Conservation (phyloP, 1,139 yeast genomes). For the Saccharomyces hybrid region DNA sequence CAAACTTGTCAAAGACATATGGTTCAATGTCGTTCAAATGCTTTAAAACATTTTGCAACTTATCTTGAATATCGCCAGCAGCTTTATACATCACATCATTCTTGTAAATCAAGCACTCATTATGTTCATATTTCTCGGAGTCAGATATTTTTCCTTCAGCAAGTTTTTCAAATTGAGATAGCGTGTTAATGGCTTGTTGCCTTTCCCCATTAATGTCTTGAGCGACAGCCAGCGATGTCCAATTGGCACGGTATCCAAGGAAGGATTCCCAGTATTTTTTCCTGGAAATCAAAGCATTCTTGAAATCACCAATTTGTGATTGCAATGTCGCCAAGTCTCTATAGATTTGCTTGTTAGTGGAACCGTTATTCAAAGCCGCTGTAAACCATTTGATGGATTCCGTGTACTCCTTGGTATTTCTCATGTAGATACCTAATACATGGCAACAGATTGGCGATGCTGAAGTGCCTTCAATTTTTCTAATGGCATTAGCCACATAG, state of each 20-base stretch:
- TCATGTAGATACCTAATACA: conserved; percentile 75
- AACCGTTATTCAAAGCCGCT: conserved; percentile 69
- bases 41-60: conserved; percentile 51
- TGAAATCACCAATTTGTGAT: conserved; percentile 70
- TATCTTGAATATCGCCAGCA: conserved; percentile 43
- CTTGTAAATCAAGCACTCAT: conserved; percentile 72
- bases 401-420: conserved; percentile 59
- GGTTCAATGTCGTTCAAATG: conserved; percentile 47
- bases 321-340: conserved; percentile 79
- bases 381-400: conserved; percentile 78
- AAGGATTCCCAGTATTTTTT: conserved; percentile 62
- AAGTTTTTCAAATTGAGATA: conserved; percentile 65
- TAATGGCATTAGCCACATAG: conserved; percentile 53
- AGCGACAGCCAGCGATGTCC: conserved; percentile 88
- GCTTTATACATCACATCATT: conserved; percentile 55
- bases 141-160: conserved; percentile 62
- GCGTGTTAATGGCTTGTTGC: conserved; percentile 60
- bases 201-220: conserved; percentile 68
- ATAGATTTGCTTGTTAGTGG: conserved; percentile 69
- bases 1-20: conserved; percentile 55
- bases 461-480: conserved; percentile 42
- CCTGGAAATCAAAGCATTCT: conserved; percentile 55
- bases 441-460: conserved; percentile 68
- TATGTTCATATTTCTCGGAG: conserved; percentile 65
- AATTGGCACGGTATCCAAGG: conserved; percentile 83